A percentile compares a stretch with the other conserved stretches of the same genome.
These are phyloP conservation scores for Lumnitzera racemosa DNA, from an alignment of 345 rosid species.

Conservation along the genomic window DNA sequence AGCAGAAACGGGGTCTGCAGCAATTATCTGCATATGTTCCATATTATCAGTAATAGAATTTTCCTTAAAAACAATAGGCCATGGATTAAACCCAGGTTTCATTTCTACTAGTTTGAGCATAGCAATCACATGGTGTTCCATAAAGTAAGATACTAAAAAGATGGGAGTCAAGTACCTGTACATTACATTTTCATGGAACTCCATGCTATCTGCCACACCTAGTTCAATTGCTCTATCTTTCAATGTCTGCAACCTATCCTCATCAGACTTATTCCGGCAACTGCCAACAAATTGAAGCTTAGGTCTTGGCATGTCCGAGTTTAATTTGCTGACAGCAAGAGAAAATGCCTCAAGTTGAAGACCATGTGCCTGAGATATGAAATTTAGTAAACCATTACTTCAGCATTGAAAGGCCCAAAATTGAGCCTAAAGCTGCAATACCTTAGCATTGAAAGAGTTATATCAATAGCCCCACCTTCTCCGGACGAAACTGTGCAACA, in stretches of 20 bases:
- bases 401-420: slow-evolving; percentile 12
- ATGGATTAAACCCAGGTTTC: no score
- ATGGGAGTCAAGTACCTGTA: slow-evolving; percentile 49
- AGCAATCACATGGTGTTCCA: neutral
- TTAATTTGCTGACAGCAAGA: slow-evolving; percentile 46
- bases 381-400: slow-evolving; percentile 15
- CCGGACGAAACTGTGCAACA: slow-evolving; percentile 97
- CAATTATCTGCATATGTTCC: no score
- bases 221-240: slow-evolving; percentile 65
- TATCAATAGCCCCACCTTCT: slow-evolving; percentile 71
- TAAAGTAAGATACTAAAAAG: neutral
- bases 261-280: slow-evolving; percentile 78
- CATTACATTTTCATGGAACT: slow-evolving; percentile 62
- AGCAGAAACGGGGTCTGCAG: no score
- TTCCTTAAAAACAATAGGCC: no score
- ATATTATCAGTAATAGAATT: no score
- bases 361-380: slow-evolving; percentile 64
- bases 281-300: slow-evolving; percentile 93
- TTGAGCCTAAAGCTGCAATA: slow-evolving; percentile 23
- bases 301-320: slow-evolving; percentile 45
- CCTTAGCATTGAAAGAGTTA: slow-evolving; percentile 23
- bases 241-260: slow-evolving; percentile 68
- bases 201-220: slow-evolving; percentile 51
- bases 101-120: no score
- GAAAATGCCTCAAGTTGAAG: slow-evolving; percentile 94